Conservation (phyloP, 1,284 basidiomycete genomes). For the Mycena sp. region DNA sequence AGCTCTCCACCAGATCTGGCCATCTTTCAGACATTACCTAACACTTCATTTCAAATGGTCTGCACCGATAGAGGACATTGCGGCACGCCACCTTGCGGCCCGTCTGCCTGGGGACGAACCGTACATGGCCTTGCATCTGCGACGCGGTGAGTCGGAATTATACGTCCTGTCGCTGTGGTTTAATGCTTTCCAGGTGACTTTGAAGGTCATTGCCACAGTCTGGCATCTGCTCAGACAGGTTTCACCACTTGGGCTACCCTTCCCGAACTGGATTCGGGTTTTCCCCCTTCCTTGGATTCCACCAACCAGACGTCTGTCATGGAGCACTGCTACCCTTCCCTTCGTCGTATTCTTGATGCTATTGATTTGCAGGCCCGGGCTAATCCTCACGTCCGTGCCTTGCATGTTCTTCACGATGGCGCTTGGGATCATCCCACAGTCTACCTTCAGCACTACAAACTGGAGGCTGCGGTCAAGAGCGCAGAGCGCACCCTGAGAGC, state of each 20-base stretch:
- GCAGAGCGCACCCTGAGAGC: slow-evolving; percentile 40
- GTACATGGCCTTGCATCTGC: slow-evolving; percentile 55
- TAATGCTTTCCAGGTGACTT: slow-evolving; percentile 46
- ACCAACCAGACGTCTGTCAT: slow-evolving; percentile 46
- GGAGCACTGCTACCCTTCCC: slow-evolving; percentile 53
- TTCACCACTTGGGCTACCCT: slow-evolving; percentile 59
- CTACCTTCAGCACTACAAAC: slow-evolving; percentile 50
- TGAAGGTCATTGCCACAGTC: slow-evolving; percentile 48
- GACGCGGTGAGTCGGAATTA: slow-evolving; percentile 42
- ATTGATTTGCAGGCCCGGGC: slow-evolving; percentile 45
- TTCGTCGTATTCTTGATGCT: slow-evolving; percentile 49
- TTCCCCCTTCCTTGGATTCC: slow-evolving; percentile 46
- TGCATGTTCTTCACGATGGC: slow-evolving; percentile 56
- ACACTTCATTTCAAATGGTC: slow-evolving; percentile 53
- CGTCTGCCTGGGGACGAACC: slow-evolving; percentile 41
- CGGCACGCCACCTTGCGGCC: no score
- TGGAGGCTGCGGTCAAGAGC: slow-evolving; percentile 47
- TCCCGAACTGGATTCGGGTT: slow-evolving; percentile 43
- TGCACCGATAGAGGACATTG: no score
- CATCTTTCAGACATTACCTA: slow-evolving; percentile 50
- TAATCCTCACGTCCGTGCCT: slow-evolving; percentile 46
- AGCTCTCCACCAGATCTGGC: slow-evolving; percentile 51
- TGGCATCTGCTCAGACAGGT: slow-evolving; percentile 43
- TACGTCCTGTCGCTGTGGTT: neutral
- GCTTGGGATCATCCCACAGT: slow-evolving; percentile 55